Evolutionary conservation across 345 rosid genomes (phyloP).

Genomic region (Arabidopsis suecica): DNA sequence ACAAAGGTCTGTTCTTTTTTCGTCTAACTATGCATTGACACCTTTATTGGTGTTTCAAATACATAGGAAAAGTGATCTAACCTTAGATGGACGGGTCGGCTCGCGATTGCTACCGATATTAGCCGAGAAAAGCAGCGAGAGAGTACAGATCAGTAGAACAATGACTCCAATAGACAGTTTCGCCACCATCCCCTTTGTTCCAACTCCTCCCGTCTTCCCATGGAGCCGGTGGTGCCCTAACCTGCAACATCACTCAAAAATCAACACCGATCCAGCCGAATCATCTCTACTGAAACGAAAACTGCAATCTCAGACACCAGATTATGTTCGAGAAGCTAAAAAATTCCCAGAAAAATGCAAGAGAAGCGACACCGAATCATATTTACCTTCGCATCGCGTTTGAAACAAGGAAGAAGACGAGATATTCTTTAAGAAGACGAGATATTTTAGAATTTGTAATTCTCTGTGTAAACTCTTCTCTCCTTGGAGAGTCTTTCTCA

Average conservation of each 20-base stretch:
- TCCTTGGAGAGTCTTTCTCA: constrained; percentile 22
- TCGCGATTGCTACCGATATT: constrained; percentile 52
- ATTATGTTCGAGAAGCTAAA: constrained; percentile 11
- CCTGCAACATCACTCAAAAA: constrained; percentile 49
- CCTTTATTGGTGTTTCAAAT: constrained; percentile 12
- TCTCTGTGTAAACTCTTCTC: constrained; percentile 18
- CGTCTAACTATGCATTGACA: constrained; percentile 15
- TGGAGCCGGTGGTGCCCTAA: constrained; percentile 72
- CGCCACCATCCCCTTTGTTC: constrained; percentile 60
- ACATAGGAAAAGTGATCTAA: constrained; percentile 27
- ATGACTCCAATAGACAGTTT: constrained; percentile 69
- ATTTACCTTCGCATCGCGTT: constrained; percentile 44
- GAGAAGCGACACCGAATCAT: background rate
- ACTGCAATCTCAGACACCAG: constrained; percentile 25
- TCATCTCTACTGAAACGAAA: background rate
- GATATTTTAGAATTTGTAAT: constrained; percentile 13
- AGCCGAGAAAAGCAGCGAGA: constrained; percentile 64
- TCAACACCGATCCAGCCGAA: constrained; percentile 41
- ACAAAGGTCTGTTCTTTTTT: constrained; percentile 63
- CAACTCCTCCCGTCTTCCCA: constrained; percentile 66
- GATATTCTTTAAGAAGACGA: background rate
- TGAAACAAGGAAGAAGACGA: constrained; percentile 5
- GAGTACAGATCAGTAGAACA: constrained; percentile 78
- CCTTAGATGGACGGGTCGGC: constrained; percentile 62
- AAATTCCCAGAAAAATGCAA: background rate